phyloP scores from a whole-genome alignment of 345 rosid species.

The Gossypium turneri region DNA sequence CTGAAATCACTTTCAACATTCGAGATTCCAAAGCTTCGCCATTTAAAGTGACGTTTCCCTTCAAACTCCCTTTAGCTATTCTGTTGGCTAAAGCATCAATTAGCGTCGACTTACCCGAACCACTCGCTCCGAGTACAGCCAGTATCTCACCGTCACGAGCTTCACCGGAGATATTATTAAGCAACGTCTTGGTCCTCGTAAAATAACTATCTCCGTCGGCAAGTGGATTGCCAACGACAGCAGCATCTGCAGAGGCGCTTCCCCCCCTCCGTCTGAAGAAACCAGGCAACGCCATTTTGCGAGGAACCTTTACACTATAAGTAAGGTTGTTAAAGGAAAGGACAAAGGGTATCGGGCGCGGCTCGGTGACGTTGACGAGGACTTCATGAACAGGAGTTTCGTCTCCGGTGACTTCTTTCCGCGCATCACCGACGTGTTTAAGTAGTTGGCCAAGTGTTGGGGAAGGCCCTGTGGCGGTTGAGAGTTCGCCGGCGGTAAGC shows the following conservation, averaged over 20 bases:
- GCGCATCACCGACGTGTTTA: conserved; percentile 62
- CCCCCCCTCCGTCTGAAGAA: conserved; percentile 20
- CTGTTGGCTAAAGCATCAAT: conserved; percentile 80
- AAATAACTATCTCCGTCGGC: conserved; percentile 36
- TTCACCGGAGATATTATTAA: conserved; percentile 74
- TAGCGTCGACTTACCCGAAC: conserved; percentile 84
- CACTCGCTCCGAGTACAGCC: conserved; percentile 92
- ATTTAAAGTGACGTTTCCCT: conserved; percentile 59
- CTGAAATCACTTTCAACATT: conserved; percentile 75
- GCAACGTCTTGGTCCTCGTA: conserved; percentile 55
- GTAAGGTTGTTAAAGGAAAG: conserved; percentile 68
- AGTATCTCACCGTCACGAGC: conserved; percentile 82
- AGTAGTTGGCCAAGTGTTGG: conserved; percentile 77
- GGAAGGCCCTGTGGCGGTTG: conserved; percentile 15
- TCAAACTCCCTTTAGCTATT: conserved; percentile 73
- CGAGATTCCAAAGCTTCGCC: conserved; percentile 71
- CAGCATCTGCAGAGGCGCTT: conserved; percentile 4
- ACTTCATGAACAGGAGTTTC: conserved; percentile 79
- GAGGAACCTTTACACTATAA: conserved; percentile 61
- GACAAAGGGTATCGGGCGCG: conserved; percentile 54
- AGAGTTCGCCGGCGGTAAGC: conserved; percentile 19
- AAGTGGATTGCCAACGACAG: conserved; percentile 32
- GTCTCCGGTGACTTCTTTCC: conserved; percentile 59
- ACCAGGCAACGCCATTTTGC: conserved; percentile 40
- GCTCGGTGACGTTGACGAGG: conserved; percentile 28